Base-by-base conservation (phyloP, 2,329 filamentous ascomycete species). In the Cadophora sp. region DNA sequence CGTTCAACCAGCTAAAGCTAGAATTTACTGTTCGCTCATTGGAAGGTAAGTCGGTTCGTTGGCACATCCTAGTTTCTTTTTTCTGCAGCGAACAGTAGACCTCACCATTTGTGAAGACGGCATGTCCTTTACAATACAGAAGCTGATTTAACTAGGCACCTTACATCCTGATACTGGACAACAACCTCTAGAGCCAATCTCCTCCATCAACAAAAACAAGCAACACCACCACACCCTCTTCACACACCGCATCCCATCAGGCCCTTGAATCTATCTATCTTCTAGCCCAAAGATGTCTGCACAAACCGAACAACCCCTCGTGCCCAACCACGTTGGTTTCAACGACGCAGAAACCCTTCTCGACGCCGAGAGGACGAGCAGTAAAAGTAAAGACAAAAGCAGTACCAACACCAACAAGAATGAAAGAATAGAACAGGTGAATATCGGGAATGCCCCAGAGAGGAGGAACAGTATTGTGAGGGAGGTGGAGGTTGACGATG, bases 231-330 rank as follows among this genome's bases (percentile, higher is more conserved):
- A n/a, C n/a, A n/a, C n/a, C 6, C 27, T 30, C 27, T 30, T 30
- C 27, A 6, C 27, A 30, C 6, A 30, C 27, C 27, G 6, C 27
- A 30, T 6, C 27, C 27, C 3, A 30, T 30, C 27, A 30, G 6
- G 6, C 27, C 27, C 27, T n/a, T n/a, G 6, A 30, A 30, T 6
- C 6, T 30, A 3, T 30, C 27, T 4, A 30, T 22, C 4, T 8
- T 24, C 2, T 14, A 33, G 3, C 27, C 14, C 50, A 27, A 20
- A 33, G 7, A 58, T 58, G 55, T 58, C 55, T 36, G 13, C 55
- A n/a, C 55, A 58, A 58, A 58, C 36, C 36, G 55, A 58, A 41
- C n/a, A 58, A 58, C 55, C 55, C 13, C 55, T 58, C 4, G 33
- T 41, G 18, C 55, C 55, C 1, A 39, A 39, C 13, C 33, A 58